These are phyloP conservation scores for Paraconiothyrium sp. DNA, from an alignment of 2,329 filamentous ascomycete species.

Conservation along the genomic window DNA sequence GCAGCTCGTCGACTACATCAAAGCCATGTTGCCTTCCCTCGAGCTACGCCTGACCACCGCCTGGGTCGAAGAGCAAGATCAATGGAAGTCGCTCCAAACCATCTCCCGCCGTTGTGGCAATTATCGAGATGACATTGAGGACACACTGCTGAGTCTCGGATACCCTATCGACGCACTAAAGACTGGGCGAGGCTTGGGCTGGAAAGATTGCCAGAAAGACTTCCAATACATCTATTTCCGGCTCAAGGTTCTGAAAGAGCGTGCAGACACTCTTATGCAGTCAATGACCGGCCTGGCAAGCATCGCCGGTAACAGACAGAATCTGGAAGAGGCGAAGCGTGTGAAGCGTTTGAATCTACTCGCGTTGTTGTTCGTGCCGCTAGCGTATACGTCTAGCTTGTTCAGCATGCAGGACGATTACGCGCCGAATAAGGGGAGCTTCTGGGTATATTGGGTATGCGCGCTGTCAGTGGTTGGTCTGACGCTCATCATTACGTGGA, in stretches of 20 bases:
- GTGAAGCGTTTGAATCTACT: slow-evolving; percentile 46
- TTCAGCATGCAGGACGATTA: slow-evolving; percentile 48
- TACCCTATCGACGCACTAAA: slow-evolving; percentile 29
- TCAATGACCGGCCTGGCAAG: slow-evolving; percentile 47
- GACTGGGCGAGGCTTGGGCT: slow-evolving; percentile 17
- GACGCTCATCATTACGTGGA: slow-evolving; percentile 36
- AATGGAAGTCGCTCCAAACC: slow-evolving; percentile 45
- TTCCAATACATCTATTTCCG: slow-evolving; percentile 47
- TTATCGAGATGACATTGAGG: slow-evolving; percentile 48
- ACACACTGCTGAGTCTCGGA: slow-evolving; percentile 41
- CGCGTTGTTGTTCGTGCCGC: slow-evolving; percentile 45
- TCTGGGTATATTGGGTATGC: slow-evolving; percentile 47
- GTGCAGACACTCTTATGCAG: slow-evolving; percentile 45
- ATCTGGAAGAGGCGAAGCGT: slow-evolving; percentile 47
- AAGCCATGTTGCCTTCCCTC: slow-evolving; percentile 45
- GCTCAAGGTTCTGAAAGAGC: slow-evolving; percentile 43
- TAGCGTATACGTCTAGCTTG: slow-evolving; percentile 43
- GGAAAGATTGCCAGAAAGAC: slow-evolving; percentile 42
- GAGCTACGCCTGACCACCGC: slow-evolving; percentile 43
- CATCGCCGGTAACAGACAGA: slow-evolving; percentile 47
- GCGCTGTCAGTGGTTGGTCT: slow-evolving; percentile 38
- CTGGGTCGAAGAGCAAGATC: slow-evolving; percentile 46
- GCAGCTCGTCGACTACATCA: slow-evolving; percentile 47
- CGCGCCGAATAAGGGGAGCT: slow-evolving; percentile 36
- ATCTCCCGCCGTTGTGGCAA: slow-evolving; percentile 47